These are phyloP conservation scores for Talaromyces liani DNA, from an alignment of 495 filamentous ascomycete genomes.

Conservation along the genomic window DNA sequence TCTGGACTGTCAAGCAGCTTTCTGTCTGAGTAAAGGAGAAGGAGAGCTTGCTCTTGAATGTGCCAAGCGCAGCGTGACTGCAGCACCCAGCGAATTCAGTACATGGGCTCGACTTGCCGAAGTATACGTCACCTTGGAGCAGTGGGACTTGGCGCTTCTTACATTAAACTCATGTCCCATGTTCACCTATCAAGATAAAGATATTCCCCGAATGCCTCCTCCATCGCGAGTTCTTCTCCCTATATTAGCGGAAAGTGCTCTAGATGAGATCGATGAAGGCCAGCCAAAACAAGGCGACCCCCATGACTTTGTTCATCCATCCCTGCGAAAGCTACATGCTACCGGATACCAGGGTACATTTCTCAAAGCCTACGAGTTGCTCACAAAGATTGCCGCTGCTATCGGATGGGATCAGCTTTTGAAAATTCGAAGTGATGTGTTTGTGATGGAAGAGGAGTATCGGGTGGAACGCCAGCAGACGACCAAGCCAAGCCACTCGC, in stretches of 20 bases:
- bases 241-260: slow-evolving; percentile 76
- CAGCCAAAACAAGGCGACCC: slow-evolving; percentile 63
- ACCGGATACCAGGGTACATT: slow-evolving; percentile 90
- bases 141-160: slow-evolving; percentile 87
- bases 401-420: slow-evolving; percentile 97
- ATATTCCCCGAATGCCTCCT: slow-evolving; percentile 88
- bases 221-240: slow-evolving; percentile 80
- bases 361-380: slow-evolving; percentile 83
- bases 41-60: slow-evolving; percentile 83
- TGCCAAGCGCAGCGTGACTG: slow-evolving; percentile 87
- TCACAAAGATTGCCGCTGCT: slow-evolving; percentile 89
- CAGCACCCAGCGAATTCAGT: slow-evolving; percentile 91
- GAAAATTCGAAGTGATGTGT: slow-evolving; percentile 88
- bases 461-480: slow-evolving; percentile 74
- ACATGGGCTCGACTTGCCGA: slow-evolving; percentile 94
- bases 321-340: slow-evolving; percentile 78
- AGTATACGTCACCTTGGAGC: slow-evolving; percentile 84
- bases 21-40: slow-evolving; percentile 80
- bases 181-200: slow-evolving; percentile 99
- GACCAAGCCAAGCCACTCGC: slow-evolving; percentile 38
- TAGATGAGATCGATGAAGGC: slow-evolving; percentile 93
- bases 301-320: slow-evolving; percentile 79
- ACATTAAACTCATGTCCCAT: slow-evolving; percentile 99
- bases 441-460: slow-evolving; percentile 99
- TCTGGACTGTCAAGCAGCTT: slow-evolving; percentile 89